Base-by-base conservation (phyloP, 108 stramenopile species). In the Nitzschia inconspicua region DNA sequence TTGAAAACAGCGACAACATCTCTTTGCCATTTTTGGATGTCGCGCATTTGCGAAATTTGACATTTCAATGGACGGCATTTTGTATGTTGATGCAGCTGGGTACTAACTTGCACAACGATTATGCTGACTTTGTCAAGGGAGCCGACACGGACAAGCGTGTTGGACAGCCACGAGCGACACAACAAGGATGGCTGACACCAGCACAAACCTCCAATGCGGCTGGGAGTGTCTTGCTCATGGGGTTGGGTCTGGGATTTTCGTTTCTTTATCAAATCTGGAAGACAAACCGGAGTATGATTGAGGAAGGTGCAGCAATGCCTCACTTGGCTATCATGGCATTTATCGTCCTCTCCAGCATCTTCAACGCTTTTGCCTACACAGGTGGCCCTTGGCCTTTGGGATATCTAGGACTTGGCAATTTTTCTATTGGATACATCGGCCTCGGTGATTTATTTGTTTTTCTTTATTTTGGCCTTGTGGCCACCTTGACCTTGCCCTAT, bases 21-120 rank as follows among this genome's bases (percentile, higher is more conserved):
- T n/a, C n/a, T n/a, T n/a, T n/a, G n/a, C n/a, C n/a, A n/a, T n/a
- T n/a, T n/a, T n/a, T n/a, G n/a, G n/a, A n/a, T n/a, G n/a, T n/a
- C n/a, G n/a, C n/a, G n/a, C n/a, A n/a, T n/a, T n/a, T n/a, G n/a
- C n/a, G n/a, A n/a, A n/a, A n/a, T 27, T 54, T 51, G 37, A 68
- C 44, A 3, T 46, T 50, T 19, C 47, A 44, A 34, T 76, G 84
- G 72, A 43, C 66, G 2, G 16, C 53, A 25, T 82, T 82, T 75
- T 76, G 75, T 37, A 63, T 82, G 29, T 50, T 89, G 31, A 77
- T 91, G 37, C 93, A 95, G 57, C 69, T 95, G 37, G 86, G 85
- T 6, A 91, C 90, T 8, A 95, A 95, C 58, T 47, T 95, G 31
- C 93, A 95, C 75, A 95, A 95, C 53, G 93, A 95, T 60, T 95